Conservation (phyloP, 2,329 filamentous ascomycete genomes). For the Penicillium sp. region DNA sequence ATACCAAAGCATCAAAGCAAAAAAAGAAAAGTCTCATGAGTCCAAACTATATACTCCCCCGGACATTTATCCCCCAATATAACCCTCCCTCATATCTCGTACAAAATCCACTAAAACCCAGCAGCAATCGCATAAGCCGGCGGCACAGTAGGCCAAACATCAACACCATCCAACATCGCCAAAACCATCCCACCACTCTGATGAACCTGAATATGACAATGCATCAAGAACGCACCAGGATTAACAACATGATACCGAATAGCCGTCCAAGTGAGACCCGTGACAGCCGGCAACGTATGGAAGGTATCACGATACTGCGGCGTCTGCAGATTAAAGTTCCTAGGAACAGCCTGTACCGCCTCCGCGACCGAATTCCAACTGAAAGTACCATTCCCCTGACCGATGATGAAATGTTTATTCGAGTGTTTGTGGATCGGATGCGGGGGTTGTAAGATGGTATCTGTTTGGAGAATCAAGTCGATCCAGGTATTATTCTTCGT, state of each 20-base stretch:
- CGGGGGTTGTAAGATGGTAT: constrained; percentile 48
- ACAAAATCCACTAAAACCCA: constrained; percentile 10
- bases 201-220: constrained; percentile 56
- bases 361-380: constrained; percentile 55
- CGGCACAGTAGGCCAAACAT: constrained; percentile 41
- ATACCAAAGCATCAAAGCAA: background rate
- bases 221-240: constrained; percentile 52
- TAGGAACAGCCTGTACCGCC: constrained; percentile 50
- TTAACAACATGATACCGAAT: constrained; percentile 51
- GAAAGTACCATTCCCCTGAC: constrained; percentile 53
- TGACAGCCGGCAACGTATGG: constrained; percentile 37
- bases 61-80: background rate
- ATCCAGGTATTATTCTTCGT: constrained; percentile 55
- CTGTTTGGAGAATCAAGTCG: constrained; percentile 54
- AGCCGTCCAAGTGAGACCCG: constrained; percentile 43
- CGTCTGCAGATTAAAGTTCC: constrained; percentile 58
- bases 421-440: constrained; percentile 68
- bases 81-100: background rate
- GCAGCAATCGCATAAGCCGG: constrained; percentile 16
- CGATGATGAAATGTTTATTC: constrained; percentile 61
- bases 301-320: constrained; percentile 57
- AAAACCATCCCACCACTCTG: constrained; percentile 52
- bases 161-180: constrained; percentile 51
- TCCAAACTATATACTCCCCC: background rate
- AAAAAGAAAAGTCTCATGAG: background rate